A percentile compares a stretch with the other conserved stretches of the same genome.
phyloP scores from a whole-genome alignment of 2,329 filamentous ascomycete genomes.

The Verticillium klebahnii region DNA sequence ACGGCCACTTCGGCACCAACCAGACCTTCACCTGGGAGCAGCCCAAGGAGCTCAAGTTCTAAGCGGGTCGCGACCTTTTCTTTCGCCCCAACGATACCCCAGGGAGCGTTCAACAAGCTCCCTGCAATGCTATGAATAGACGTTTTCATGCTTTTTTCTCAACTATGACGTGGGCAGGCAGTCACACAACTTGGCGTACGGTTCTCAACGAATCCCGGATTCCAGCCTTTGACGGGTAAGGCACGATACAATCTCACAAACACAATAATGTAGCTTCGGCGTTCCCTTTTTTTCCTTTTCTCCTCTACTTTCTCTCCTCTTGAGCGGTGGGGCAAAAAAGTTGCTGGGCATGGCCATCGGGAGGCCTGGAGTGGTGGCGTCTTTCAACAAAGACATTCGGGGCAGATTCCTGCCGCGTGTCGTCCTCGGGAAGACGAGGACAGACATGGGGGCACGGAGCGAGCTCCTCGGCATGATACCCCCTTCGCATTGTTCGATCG shows the following conservation, averaged over 20 bases:
- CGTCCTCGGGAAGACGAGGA: conserved; percentile 5
- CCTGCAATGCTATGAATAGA: conserved; percentile 16
- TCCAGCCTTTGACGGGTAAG: conserved; percentile 13
- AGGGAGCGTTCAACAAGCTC: conserved; percentile 15
- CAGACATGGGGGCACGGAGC: background rate
- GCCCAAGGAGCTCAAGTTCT: conserved; percentile 91
- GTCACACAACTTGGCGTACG: conserved; percentile 12
- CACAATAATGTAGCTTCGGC: conserved; percentile 7
- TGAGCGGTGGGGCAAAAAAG: conserved; percentile 7
- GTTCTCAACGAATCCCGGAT: conserved; percentile 17
- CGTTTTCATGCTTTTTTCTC: conserved; percentile 13
- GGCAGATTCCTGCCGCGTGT: conserved; percentile 3
- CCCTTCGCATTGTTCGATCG: conserved; percentile 17
- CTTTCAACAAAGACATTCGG: conserved; percentile 42
- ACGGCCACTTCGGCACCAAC: conserved; percentile 97
- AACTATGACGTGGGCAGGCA: conserved; percentile 13
- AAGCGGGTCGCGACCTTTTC: conserved; percentile 35
- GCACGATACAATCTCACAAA: conserved; percentile 7
- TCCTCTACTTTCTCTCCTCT: conserved; percentile 7
- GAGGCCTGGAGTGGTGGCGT: conserved; percentile 28
- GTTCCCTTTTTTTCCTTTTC: conserved; percentile 4
- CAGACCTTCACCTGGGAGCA: conserved; percentile 98
- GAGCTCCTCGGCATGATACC: conserved; percentile 29
- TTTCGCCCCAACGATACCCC: conserved; percentile 4
- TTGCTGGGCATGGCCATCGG: conserved; percentile 6